Evolutionary conservation across 2,329 filamentous ascomycete genomes (phyloP), one percentile per base, ranked within the genome.

Genomic region (Aspergillus texensis): DNA sequence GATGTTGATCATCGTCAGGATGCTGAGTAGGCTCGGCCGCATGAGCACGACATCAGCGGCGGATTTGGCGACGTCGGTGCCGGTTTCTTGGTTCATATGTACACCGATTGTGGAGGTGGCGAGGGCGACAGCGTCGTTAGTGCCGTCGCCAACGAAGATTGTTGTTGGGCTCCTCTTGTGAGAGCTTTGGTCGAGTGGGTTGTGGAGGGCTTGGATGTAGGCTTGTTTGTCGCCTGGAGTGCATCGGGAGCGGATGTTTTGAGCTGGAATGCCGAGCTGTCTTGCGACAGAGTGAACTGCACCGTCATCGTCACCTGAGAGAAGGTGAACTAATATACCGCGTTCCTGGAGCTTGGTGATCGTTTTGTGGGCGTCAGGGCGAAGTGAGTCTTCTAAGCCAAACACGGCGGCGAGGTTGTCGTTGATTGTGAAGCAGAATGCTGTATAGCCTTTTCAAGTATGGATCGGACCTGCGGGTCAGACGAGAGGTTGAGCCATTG

Each of bases 61-160:
- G 2, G 81, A 83, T 60, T 86, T 81, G 0, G 91, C 89, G 1
- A 93, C 82, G 62, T 93, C 90, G 1, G 84, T 87, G 62, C 92
- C 90, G 1, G 84, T 87, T 5, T 82, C 81, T 61, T 80, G 82
- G 63, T 85, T 85, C 73, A 94, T 86, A 67, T 92, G 89, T 0
- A 93, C 81, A 32, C 92, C 92, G 32, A 94, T 84, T 6, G 85
- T 85, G 1, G 92, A 90, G 71, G 89, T 86, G 0, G 90, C 87
- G 2, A 94, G 82, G 0, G 91, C 91, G 3, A 87, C 82, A 0
- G 91, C 89, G 71, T 94, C 91, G 74, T 94, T 94, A 16, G 90
- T 93, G 1, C 92, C 92, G 69, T 94, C 91, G 39, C 91, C 91
- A 57, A 86, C 85, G 75, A 94, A 94, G 6, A 93, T 75, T 71